Conservation (phyloP, 2,329 filamentous ascomycete genomes). For the Claviceps arundinis region DNA sequence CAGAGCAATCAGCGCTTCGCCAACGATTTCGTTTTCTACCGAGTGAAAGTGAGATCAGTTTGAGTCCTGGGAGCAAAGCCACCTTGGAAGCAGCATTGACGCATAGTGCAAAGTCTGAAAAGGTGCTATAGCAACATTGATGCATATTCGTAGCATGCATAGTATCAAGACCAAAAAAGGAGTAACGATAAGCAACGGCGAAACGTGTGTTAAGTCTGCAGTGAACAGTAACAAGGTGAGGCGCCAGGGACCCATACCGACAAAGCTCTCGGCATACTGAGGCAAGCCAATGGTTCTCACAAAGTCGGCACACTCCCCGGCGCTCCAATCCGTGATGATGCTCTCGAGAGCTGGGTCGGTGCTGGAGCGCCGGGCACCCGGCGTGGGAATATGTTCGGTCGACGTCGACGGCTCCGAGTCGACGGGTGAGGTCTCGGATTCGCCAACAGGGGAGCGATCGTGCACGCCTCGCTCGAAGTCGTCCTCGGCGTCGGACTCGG, state of each 20-base stretch:
- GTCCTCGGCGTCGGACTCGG: constrained; percentile 71
- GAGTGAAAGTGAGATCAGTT: constrained; percentile 8
- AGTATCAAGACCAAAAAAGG: too few species aligned
- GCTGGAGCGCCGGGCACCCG: constrained; percentile 53
- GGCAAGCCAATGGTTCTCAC: constrained; percentile 64
- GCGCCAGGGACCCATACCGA: constrained; percentile 44
- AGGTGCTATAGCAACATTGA: too few species aligned
- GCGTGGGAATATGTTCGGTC: constrained; percentile 66
- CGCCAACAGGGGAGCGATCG: constrained; percentile 53
- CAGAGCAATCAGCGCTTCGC: constrained; percentile 77
- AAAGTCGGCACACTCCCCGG: constrained; percentile 83
- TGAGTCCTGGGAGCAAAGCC: background rate
- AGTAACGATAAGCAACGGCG: too few species aligned
- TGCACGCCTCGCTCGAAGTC: constrained; percentile 66
- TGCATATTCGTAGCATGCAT: too few species aligned
- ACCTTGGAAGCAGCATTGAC: too few species aligned
- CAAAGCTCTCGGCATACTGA: constrained; percentile 71
- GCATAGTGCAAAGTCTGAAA: too few species aligned
- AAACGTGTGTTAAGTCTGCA: background rate
- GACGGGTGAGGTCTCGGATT: constrained; percentile 57
- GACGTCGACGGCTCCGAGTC: constrained; percentile 58
- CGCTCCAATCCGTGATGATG: constrained; percentile 67
- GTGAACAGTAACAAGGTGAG: constrained; percentile 9
- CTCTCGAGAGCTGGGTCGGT: constrained; percentile 58
- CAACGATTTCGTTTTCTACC: constrained; percentile 84